These are phyloP conservation scores for Alternaria consortialis DNA, from an alignment of 2,329 filamentous ascomycete genomes.

Conservation along the genomic window DNA sequence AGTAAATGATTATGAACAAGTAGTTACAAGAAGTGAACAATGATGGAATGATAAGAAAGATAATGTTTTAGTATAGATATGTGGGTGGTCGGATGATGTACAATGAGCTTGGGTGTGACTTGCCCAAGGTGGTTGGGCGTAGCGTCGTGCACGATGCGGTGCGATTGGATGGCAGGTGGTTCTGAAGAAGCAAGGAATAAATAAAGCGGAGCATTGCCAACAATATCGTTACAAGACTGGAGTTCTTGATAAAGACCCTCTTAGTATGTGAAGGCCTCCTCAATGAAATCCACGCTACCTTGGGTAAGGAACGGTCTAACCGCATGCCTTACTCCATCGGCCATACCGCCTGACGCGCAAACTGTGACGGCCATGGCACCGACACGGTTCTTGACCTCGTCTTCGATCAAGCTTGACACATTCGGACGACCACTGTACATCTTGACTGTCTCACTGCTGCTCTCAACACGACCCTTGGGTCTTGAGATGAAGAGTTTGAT, in stretches of 20 bases:
- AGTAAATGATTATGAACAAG: slow-evolving; percentile 32
- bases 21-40: slow-evolving; percentile 38
- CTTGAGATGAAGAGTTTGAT: slow-evolving; percentile 71
- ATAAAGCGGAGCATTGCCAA: slow-evolving; percentile 4
- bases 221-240: background rate
- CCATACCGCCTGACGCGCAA: slow-evolving; percentile 70
- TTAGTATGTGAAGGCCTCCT: slow-evolving; percentile 72
- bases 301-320: slow-evolving; percentile 62
- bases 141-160: slow-evolving; percentile 6
- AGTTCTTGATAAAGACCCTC: background rate
- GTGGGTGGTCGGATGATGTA: background rate
- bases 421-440: slow-evolving; percentile 69
- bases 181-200: background rate
- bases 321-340: slow-evolving; percentile 67
- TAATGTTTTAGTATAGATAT: slow-evolving; percentile 17
- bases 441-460: slow-evolving; percentile 66
- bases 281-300: slow-evolving; percentile 67
- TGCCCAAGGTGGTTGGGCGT: slow-evolving; percentile 8
- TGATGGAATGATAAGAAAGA: background rate
- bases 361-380: slow-evolving; percentile 70
- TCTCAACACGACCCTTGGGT: slow-evolving; percentile 64
- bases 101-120: slow-evolving; percentile 6
- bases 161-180: slow-evolving; percentile 6
- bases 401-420: slow-evolving; percentile 64
- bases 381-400: slow-evolving; percentile 63